phyloP scores from a whole-genome alignment of 768 basidiomycete genomes.

The Infundibulicybe gibba region DNA sequence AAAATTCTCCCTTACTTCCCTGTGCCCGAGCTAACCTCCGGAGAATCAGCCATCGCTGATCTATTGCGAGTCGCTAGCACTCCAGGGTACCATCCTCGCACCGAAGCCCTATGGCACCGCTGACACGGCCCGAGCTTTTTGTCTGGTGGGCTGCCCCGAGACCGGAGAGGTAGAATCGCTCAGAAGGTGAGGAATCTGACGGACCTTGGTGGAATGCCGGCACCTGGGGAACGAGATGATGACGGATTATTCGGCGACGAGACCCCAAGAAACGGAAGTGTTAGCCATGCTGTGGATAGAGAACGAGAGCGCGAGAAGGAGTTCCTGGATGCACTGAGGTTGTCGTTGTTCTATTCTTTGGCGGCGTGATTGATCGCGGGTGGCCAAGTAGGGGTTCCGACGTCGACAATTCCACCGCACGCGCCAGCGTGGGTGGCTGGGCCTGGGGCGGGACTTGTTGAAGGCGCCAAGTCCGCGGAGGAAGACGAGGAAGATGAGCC shows the following conservation, averaged over 20 bases:
- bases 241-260: slow-evolving; percentile 45
- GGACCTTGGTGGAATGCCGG: slow-evolving; percentile 24
- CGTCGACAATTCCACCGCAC: slow-evolving; percentile 29
- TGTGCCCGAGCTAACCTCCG: slow-evolving; percentile 50
- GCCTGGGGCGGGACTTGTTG: slow-evolving; percentile 61
- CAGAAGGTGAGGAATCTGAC: slow-evolving; percentile 25
- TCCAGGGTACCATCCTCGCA: slow-evolving; percentile 37
- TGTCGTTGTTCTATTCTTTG: slow-evolving; percentile 1
- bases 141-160: slow-evolving; percentile 69
- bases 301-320: slow-evolving; percentile 50
- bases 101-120: slow-evolving; percentile 18
- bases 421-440: slow-evolving; percentile 67
- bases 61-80: slow-evolving; percentile 62
- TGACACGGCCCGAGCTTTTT: slow-evolving; percentile 59
- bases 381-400: slow-evolving; percentile 45
- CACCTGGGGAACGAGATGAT: slow-evolving; percentile 27
- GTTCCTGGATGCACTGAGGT: slow-evolving; percentile 54
- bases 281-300: slow-evolving; percentile 28
- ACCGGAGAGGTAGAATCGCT: slow-evolving; percentile 75
- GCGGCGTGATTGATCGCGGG: too few relatives aligned
- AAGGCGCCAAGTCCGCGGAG: slow-evolving; percentile 38
- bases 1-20: slow-evolving; percentile 60
- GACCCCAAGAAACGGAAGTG: slow-evolving; percentile 44
- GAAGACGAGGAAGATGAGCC: slow-evolving; percentile 66
- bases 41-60: slow-evolving; percentile 66